Evolutionary conservation across 2,329 filamentous ascomycete genomes (phyloP), one percentile per base, ranked within the genome.

Genomic region (Colletotrichum chlorophyti): DNA sequence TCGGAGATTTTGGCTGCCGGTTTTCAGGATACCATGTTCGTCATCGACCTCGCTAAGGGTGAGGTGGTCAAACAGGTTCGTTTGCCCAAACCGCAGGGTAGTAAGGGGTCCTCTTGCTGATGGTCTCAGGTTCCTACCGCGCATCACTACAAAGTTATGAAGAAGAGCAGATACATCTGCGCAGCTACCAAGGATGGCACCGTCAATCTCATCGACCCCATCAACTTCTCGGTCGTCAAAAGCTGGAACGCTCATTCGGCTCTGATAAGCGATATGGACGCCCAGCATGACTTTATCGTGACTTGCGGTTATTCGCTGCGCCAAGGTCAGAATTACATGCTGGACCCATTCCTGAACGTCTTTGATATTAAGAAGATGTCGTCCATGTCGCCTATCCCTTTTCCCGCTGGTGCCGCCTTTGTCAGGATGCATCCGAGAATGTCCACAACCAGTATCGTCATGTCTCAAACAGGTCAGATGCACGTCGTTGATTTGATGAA

Each of bases 401-500:
- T 90, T 65, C 94, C 95, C 55, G 90, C 93, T 3, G 93, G 95
- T 9, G 95, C 94, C 32, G 94, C 95, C 31, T 96, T 93, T 76
- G 93, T 97, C 37, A 88, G 95, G 58, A 95, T 99, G 90, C 95
- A 99, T 72, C 95, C 96, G 1, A 89, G 93, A 66, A 91, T 99
- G 84, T 89, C 93, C 17, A 97, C 95, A 0, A 98, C 96, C 0
- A 94, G 91, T 67, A 93, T 99, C 60, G 91, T 99, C 46, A 88
- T 93, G 24, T 97, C 94, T 3, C 92, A 96, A 68, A 90, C 87
- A 38, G 95, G 96, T 1, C 93, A 97, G 72, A 90, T 99, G 72
- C 94, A 99, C 70, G 90, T 98, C 12, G 92, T 98, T 47, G 95
- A 99, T 72, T 83, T 99, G 5, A 92, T 96, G 86, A 97, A 97